Base-by-base conservation (phyloP, 345 rosid genomes). In the Physaria fendleri region DNA sequence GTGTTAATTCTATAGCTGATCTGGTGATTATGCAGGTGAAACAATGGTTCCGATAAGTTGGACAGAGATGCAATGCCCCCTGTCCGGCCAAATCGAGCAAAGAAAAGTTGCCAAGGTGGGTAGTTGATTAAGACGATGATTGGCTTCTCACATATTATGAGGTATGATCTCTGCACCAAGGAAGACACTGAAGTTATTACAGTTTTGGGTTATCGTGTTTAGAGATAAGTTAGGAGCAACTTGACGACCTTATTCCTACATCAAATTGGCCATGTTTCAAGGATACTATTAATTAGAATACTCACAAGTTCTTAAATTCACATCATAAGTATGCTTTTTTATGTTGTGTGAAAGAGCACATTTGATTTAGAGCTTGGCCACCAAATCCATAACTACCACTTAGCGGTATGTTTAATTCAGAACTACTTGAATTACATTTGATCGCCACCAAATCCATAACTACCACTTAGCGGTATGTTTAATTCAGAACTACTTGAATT, bases 51-150 rank as follows among this genome's bases (percentile, higher is more conserved):
- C 98, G 0, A 63, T 86, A 59, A 92, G 94, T 63, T 92, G 98
- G 97, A 88, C 94, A 0, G 91, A 92, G 78, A 84, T 92, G 98
- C 97, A 86, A 56, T 89, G 98, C 58, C 95, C 95, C 2, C 47
- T 81, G 78, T 86, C 97, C 0, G 85, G 97, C 24, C 98, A 92
- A 77, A 80, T 75, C 0, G 95, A 88, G 85, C 77, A 49, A 37
- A 80, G 95, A 66, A 92, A 92, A 77, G 97, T 92, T 23, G 98
- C 98, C 8, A 86, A 88, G 64, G 87, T 80, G 5, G 85, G 74
- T 30, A 79, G 63, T 64, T 80, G 75, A 87, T 32, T 34, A 21
- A 18, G 55, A 14, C 8, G 1, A 39, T 27, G 32, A 3, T 17
- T 54, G 39, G 39, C 47, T 54, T 34, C 47, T 44, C 37, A 17